phyloP scores from a whole-genome alignment of 371 early-diverging fungal species.

The Saksenaea oblongispora region DNA sequence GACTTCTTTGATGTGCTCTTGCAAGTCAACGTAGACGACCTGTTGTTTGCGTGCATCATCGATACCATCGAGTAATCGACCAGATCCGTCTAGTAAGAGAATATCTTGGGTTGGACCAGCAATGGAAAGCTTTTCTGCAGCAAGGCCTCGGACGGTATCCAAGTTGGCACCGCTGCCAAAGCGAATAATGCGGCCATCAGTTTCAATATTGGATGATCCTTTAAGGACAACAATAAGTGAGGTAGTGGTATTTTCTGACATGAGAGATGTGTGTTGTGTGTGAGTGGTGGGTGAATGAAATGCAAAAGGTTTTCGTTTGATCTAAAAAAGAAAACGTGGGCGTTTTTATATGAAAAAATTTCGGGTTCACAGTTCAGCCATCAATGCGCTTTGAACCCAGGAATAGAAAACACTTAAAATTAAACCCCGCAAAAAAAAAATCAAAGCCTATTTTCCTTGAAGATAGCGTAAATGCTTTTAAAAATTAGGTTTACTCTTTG shows the following conservation, averaged over 20 bases:
- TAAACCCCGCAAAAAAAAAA: no score
- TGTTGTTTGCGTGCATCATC: slow-evolving; percentile 28
- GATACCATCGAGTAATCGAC: slow-evolving; percentile 21
- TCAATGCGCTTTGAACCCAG: no score
- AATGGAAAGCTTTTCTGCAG: slow-evolving; percentile 28
- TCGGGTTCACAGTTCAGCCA: no score
- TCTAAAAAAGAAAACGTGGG: background rate
- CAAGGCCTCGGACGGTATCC: slow-evolving; percentile 26
- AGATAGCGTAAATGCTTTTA: no score
- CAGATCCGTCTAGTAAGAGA: slow-evolving; percentile 15
- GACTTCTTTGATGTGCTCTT: slow-evolving; percentile 19
- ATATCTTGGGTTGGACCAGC: slow-evolving; percentile 16
- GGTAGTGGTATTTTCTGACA: slow-evolving; percentile 25
- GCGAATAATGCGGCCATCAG: slow-evolving; percentile 21
- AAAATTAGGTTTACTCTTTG: no score
- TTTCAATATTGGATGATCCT: slow-evolving; percentile 21
- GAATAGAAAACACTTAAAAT: no score
- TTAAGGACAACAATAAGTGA: slow-evolving; percentile 30
- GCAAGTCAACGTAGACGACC: slow-evolving; percentile 24
- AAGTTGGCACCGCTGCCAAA: slow-evolving; percentile 27
- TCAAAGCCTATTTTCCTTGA: no score
- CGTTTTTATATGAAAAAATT: background rate
- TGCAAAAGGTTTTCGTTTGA: background rate
- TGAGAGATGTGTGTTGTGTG: background rate
- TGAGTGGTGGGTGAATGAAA: background rate